Percentiles rank a stretch among this genome's conserved stretches.
Evolutionary conservation across 495 filamentous ascomycete species (phyloP).

Genomic region (Hypoxylon lenormandii): DNA sequence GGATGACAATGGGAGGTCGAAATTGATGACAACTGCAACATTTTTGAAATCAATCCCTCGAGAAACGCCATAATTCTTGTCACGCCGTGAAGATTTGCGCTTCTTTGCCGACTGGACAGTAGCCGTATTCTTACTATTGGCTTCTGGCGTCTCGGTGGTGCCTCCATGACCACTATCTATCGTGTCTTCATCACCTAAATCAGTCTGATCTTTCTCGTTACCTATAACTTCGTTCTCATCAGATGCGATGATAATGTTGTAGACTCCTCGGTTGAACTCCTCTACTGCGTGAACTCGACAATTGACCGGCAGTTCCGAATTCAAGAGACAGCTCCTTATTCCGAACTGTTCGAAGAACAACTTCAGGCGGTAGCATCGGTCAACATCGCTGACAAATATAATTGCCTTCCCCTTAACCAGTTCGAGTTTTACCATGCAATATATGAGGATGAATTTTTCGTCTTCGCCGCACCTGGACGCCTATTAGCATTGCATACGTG

Average conservation of each 20-base stretch:
- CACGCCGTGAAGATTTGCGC: constrained; percentile 68
- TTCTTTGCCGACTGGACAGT: constrained; percentile 65
- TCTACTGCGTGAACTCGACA: constrained; percentile 93
- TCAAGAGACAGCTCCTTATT: constrained; percentile 91
- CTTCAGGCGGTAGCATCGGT: constrained; percentile 92
- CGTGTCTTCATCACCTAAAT: constrained; percentile 31
- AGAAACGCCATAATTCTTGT: constrained; percentile 91
- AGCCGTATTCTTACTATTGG: constrained; percentile 32
- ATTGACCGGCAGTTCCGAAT: constrained; percentile 93
- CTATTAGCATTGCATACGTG: constrained; percentile 21
- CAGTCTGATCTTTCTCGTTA: constrained; percentile 62
- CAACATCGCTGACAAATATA: constrained; percentile 92
- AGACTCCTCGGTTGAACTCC: constrained; percentile 94
- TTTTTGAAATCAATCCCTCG: constrained; percentile 93
- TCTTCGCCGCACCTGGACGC: constrained; percentile 82
- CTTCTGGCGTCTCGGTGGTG: constrained; percentile 38
- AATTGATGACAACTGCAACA: constrained; percentile 94
- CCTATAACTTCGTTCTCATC: constrained; percentile 91
- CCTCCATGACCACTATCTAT: constrained; percentile 3
- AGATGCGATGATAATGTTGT: constrained; percentile 96
- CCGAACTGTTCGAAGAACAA: constrained; percentile 97
- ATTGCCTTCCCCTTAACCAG: constrained; percentile 94
- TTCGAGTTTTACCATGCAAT: constrained; percentile 94
- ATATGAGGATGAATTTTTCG: constrained; percentile 93
- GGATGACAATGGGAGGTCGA: constrained; percentile 88